Percentiles rank a stretch among this genome's conserved stretches.
Conservation (phyloP, 2,329 filamentous ascomycete genomes). For the Pseudogymnoascus pannorum region DNA sequence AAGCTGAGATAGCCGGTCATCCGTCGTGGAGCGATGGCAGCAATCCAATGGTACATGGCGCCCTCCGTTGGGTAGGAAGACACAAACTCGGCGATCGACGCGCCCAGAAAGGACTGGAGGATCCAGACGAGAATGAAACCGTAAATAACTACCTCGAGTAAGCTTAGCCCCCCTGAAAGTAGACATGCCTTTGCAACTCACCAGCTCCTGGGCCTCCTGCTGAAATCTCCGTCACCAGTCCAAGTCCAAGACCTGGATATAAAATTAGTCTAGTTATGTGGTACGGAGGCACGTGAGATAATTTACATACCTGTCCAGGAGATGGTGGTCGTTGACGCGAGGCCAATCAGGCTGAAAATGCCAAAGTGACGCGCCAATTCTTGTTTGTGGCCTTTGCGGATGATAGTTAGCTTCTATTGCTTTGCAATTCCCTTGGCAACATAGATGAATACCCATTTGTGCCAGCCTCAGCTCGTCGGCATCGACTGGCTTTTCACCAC, state of each 20-base stretch:
- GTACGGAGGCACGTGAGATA: background rate
- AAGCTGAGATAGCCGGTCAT: conserved; percentile 37
- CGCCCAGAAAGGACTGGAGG: conserved; percentile 39
- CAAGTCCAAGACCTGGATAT: conserved; percentile 33
- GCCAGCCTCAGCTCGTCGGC: conserved; percentile 36
- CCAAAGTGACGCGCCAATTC: conserved; percentile 42
- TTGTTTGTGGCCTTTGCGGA: conserved; percentile 37
- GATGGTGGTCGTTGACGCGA: conserved; percentile 43
- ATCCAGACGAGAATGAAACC: conserved; percentile 42
- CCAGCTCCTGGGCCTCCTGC: conserved; percentile 40
- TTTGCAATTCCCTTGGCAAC: background rate
- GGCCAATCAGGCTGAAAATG: conserved; percentile 39
- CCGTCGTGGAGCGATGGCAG: conserved; percentile 36
- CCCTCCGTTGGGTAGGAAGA: conserved; percentile 42
- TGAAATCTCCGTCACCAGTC: conserved; percentile 39
- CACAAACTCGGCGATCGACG: conserved; percentile 41
- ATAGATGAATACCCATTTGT: conserved; percentile 34
- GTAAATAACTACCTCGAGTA: conserved; percentile 36
- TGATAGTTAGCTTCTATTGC: conserved; percentile 11
- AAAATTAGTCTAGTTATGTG: background rate
- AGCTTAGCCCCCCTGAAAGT: background rate
- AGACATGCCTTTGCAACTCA: conserved; percentile 13
- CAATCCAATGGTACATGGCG: conserved; percentile 46
- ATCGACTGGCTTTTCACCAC: conserved; percentile 18
- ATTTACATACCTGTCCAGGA: conserved; percentile 34